Conservation (phyloP, 768 basidiomycete genomes). For the Gloeostereum incarnatum region DNA sequence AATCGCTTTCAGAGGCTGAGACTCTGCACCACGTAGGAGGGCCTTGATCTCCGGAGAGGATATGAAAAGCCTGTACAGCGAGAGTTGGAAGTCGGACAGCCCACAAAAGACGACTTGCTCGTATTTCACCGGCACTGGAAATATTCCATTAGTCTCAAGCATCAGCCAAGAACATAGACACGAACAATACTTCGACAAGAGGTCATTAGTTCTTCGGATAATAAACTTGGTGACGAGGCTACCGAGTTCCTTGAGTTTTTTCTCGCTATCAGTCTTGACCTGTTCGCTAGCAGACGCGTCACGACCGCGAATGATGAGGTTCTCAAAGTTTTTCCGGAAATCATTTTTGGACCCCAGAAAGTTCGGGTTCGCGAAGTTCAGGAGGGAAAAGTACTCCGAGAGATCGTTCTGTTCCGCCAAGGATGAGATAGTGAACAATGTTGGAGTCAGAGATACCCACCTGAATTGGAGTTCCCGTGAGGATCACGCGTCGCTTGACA, state of each 20-base stretch:
- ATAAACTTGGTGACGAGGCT: conserved; percentile 87
- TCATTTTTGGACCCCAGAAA: conserved; percentile 83
- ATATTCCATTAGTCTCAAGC: conserved; percentile 6
- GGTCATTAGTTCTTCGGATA: conserved; percentile 88
- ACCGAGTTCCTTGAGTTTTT: conserved; percentile 87
- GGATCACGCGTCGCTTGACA: conserved; percentile 84
- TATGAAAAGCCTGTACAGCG: conserved; percentile 85
- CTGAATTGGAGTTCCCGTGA: conserved; percentile 92
- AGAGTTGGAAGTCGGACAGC: conserved; percentile 73
- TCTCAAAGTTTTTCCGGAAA: conserved; percentile 94
- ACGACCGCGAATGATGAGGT: conserved; percentile 81
- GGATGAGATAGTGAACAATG: conserved; percentile 1
- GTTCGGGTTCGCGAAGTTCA: conserved; percentile 90
- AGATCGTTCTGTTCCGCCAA: conserved; percentile 68
- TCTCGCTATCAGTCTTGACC: conserved; percentile 74
- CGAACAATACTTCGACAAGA: conserved; percentile 90
- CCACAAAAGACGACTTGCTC: conserved; percentile 96
- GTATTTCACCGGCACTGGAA: conserved; percentile 93
- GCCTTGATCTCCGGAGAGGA: conserved; percentile 90
- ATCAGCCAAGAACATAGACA: conserved; percentile 11
- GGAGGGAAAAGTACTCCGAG: conserved; percentile 88
- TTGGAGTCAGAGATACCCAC: conserved; percentile 22
- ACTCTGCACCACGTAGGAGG: conserved; percentile 75
- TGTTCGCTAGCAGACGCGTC: conserved; percentile 79
- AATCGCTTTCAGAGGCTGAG: conserved; percentile 94